phyloP scores from a whole-genome alignment of 176 grass and related monocot species.

The Oryza rufipogon region DNA sequence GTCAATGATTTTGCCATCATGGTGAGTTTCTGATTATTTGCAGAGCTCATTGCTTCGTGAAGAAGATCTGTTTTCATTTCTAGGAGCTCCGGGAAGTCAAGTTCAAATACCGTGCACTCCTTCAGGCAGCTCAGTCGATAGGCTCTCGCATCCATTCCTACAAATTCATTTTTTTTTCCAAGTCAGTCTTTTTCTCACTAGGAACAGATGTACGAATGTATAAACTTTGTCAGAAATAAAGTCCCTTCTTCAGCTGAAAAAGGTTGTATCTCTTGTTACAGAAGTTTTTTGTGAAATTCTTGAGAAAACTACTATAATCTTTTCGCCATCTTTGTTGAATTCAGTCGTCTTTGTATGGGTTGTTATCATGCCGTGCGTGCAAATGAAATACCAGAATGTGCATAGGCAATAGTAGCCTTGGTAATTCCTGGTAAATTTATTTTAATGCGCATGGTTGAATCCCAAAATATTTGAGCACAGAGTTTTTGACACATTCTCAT shows the following conservation, averaged over 20 bases:
- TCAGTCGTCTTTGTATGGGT: background rate
- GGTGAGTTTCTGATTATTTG: constrained; percentile 50
- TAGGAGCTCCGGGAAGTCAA: constrained; percentile 84
- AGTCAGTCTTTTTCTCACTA: background rate
- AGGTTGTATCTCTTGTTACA: background rate
- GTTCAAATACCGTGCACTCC: constrained; percentile 78
- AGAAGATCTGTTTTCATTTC: constrained; percentile 76
- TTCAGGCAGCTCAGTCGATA: constrained; percentile 79
- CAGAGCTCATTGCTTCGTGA: constrained; percentile 55
- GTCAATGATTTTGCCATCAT: constrained; percentile 60
- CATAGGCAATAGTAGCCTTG: background rate
- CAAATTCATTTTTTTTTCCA: background rate
- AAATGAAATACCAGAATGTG: background rate
- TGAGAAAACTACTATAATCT: too few relatives aligned
- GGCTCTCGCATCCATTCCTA: constrained; percentile 96
- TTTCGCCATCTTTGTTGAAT: background rate
- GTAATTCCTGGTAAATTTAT: background rate
- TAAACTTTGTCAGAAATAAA: constrained; percentile 1
- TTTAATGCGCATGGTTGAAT: background rate
- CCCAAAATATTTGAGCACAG: background rate
- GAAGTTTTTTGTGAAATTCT: background rate
- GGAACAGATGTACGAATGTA: constrained; percentile 19
- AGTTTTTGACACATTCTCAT: background rate
- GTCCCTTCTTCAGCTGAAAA: background rate
- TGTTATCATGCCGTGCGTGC: background rate